A percentile compares a stretch with the other conserved stretches of the same genome.
phyloP scores from a whole-genome alignment of 2,329 filamentous ascomycete genomes.

The Hypoxylon sp. region DNA sequence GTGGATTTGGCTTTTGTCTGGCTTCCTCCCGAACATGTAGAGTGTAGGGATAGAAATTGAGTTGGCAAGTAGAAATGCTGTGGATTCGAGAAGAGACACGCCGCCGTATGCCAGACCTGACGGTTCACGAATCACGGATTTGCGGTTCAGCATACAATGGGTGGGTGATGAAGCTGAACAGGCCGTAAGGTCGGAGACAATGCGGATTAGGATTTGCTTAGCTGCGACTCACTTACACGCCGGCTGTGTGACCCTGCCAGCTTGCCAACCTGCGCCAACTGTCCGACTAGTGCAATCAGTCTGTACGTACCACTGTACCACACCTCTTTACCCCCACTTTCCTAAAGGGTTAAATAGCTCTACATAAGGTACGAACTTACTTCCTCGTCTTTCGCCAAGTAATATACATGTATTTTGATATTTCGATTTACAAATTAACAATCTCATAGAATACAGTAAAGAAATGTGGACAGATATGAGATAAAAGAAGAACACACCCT shows the following conservation, averaged over 20 bases:
- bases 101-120: background rate
- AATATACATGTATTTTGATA: background rate
- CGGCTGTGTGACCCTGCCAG: conserved; percentile 23
- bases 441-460: too few species aligned
- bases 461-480: background rate
- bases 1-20: conserved; percentile 5
- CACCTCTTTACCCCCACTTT: conserved; percentile 21
- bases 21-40: background rate
- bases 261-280: conserved; percentile 26
- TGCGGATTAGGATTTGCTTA: conserved; percentile 19
- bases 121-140: background rate
- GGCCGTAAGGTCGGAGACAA: conserved; percentile 1
- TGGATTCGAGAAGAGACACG: background rate
- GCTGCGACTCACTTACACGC: conserved; percentile 35
- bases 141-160: conserved; percentile 12
- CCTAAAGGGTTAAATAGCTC: conserved; percentile 10
- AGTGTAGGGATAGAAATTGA: background rate
- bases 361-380: background rate
- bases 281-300: conserved; percentile 7
- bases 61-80: background rate
- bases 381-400: background rate
- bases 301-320: conserved; percentile 15
- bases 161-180: conserved; percentile 11
- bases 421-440: too few species aligned
- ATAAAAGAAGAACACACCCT: too few species aligned